Conservation (phyloP, 257 asterid species). For the Plantago major region DNA sequence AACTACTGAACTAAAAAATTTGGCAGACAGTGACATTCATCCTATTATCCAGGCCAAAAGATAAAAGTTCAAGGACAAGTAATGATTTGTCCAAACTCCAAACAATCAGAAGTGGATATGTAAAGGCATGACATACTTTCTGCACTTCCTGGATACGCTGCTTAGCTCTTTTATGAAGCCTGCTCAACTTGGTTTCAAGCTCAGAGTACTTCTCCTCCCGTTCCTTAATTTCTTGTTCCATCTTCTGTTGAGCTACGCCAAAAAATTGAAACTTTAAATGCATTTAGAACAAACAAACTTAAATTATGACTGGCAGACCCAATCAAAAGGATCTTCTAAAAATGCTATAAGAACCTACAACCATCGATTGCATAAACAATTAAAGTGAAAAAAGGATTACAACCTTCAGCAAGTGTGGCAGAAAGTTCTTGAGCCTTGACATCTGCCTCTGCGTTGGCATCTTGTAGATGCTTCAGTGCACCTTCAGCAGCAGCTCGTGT, state of each 20-base stretch:
- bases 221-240: constrained; percentile 82
- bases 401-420: constrained; percentile 87
- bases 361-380: neutral
- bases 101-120: constrained; percentile 4
- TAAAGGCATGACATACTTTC: constrained; percentile 48
- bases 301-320: constrained; percentile 3
- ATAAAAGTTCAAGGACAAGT: neutral
- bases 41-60: neutral
- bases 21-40: neutral
- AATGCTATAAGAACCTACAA: neutral
- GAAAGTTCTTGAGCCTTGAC: constrained; percentile 64
- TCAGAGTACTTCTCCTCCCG: constrained; percentile 88
- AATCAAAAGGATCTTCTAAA: constrained; percentile 7
- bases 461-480: constrained; percentile 82
- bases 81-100: neutral
- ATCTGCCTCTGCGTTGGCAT: constrained; percentile 72
- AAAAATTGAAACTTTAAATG: constrained; percentile 27
- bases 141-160: constrained; percentile 99
- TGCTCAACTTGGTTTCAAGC: constrained; percentile 81
- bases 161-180: constrained; percentile 99
- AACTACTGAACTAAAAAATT: neutral
- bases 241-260: constrained; percentile 80
- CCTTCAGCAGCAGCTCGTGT: constrained; percentile 86
- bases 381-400: constrained; percentile 27
- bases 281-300: constrained; percentile 28